A percentile compares a stretch with the other conserved stretches of the same genome.
These are phyloP conservation scores for Trifolium pratense DNA, from an alignment of 306 rosid species.

Conservation along the genomic window DNA sequence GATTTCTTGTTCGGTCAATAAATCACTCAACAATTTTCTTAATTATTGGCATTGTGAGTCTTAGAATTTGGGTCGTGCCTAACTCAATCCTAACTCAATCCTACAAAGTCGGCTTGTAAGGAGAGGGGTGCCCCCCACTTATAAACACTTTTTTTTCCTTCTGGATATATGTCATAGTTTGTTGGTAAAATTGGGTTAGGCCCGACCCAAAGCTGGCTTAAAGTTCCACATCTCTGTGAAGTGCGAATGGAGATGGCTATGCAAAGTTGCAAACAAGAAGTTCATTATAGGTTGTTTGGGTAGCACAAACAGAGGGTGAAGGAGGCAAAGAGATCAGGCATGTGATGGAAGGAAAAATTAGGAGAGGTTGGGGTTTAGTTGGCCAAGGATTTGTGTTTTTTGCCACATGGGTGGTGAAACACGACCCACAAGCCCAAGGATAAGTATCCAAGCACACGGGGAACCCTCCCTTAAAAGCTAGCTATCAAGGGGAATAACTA, in stretches of 20 bases:
- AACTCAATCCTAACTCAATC: too few relatives aligned
- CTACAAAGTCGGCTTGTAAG: background rate
- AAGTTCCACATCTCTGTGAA: background rate
- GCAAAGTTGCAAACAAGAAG: background rate
- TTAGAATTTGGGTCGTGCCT: background rate
- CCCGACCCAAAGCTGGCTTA: background rate
- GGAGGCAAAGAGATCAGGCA: background rate
- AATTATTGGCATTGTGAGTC: background rate
- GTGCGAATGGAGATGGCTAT: background rate
- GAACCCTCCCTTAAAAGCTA: too few relatives aligned
- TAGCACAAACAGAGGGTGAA: background rate
- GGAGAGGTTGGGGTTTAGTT: background rate
- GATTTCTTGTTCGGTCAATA: background rate
- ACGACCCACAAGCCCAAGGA: too few relatives aligned
- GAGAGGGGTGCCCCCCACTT: background rate
- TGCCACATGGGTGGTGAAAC: too few relatives aligned
- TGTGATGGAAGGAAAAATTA: background rate
- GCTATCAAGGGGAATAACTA: too few relatives aligned
- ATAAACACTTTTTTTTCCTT: background rate
- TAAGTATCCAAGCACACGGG: too few relatives aligned
- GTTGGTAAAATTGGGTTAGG: background rate
- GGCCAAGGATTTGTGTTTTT: background rate
- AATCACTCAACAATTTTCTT: background rate
- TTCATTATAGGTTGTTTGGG: background rate
- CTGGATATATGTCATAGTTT: background rate